Evolutionary conservation across 139 green algal genomes (phyloP), one percentile per base, ranked within the genome.

Genomic region (Bryopsis sp.): DNA sequence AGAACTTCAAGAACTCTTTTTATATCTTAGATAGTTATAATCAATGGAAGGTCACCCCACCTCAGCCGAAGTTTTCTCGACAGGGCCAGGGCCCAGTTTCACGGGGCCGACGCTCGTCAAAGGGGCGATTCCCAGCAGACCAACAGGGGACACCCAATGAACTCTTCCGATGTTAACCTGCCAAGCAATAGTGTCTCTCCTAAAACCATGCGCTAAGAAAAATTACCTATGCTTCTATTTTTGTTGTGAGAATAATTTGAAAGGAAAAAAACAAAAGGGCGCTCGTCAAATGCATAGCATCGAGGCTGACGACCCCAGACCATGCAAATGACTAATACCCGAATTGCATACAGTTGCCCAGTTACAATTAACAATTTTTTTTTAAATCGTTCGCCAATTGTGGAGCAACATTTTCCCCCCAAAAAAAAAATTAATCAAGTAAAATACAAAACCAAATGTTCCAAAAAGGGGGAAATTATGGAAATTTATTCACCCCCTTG

Each of bases 121-220:
- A 63, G 54, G 54, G 7, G 54, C 8, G 26, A 63, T 7, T 19
- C 54, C 54, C 24, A 63, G 8, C 24, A 63, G 24, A 47, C 31
- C 28, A 39, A 31, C 43, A 11, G 59, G 59, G 24, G 6, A 24
- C 8, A 67, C 5, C 59, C 59, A 67, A n/a, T 67, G 39, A 5
- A 47, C 59, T 31, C 43, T 67, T 46, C 59, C 59, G 7, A 67
- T 24, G 31, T 26, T 47, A 26, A 67, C 59, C 59, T 67, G 19
- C 15, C 19, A 67, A 19, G 15, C 11, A 54, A 54, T 19, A 54
- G 19, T 54, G 19, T 11, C 43, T n/a, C n/a, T n/a, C n/a, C n/a
- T n/a, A n/a, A n/a, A n/a, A n/a, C n/a, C n/a, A n/a, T n/a, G n/a
- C n/a, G n/a, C n/a, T n/a, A n/a, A 54, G 43, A 54, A 54, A 19